Percentiles rank a stretch among this genome's conserved stretches.
Conservation (phyloP, 345 rosid genomes). For the Linum trigynum region DNA sequence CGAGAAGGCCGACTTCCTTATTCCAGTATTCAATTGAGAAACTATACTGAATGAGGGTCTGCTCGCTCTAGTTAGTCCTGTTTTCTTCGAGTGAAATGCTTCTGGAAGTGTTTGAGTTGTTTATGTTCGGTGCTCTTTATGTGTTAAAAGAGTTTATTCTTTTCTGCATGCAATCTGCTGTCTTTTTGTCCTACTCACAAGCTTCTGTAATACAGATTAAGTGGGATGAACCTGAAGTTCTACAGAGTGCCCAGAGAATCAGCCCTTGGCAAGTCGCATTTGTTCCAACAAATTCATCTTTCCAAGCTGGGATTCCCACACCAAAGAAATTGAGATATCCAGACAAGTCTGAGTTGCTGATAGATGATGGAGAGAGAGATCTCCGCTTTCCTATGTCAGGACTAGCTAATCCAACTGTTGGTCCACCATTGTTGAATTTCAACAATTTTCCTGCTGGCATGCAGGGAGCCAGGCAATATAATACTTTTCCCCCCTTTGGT, state of each 20-base stretch:
- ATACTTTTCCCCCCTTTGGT: slow-evolving; percentile 34
- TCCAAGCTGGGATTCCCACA: slow-evolving; percentile 40
- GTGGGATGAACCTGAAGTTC: slow-evolving; percentile 87
- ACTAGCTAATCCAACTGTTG: slow-evolving; percentile 38
- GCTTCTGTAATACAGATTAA: slow-evolving; percentile 33
- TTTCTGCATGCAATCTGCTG: background rate
- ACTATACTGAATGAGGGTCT: background rate
- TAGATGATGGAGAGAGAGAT: slow-evolving; percentile 40
- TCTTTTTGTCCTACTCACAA: background rate
- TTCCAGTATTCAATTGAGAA: background rate
- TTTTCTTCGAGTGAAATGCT: background rate
- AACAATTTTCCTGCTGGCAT: slow-evolving; percentile 89
- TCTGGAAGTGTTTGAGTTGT: background rate
- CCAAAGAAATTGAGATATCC: slow-evolving; percentile 49
- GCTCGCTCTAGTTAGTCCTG: too few species aligned
- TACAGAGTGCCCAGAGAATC: slow-evolving; percentile 55
- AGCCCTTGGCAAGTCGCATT: slow-evolving; percentile 87
- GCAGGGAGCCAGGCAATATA: slow-evolving; percentile 99
- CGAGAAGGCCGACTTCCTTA: background rate
- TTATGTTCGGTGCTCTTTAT: background rate
- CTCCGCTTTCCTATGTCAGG: slow-evolving; percentile 34
- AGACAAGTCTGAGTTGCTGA: slow-evolving; percentile 27
- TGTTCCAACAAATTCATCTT: slow-evolving; percentile 29
- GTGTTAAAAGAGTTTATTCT: background rate
- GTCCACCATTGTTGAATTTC: slow-evolving; percentile 34